phyloP scores from a whole-genome alignment of 768 basidiomycete species.

The Candolleomyces efflorescens region DNA sequence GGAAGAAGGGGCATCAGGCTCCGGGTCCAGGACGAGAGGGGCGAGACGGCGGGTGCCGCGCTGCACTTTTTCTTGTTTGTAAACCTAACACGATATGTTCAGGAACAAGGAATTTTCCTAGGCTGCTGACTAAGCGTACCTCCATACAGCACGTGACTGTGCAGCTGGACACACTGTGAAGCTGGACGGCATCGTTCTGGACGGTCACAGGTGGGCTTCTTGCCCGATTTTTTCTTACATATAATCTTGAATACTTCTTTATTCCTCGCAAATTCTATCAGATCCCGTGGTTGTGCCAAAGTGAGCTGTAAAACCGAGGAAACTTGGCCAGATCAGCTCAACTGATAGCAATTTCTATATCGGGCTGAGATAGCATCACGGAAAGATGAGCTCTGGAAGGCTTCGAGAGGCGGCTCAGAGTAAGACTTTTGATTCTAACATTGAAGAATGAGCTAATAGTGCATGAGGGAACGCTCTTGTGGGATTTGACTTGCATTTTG shows the following conservation, averaged over 20 bases:
- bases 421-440: too few species aligned
- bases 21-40: constrained; percentile 29
- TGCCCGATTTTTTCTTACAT: not conserved
- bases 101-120: constrained; percentile 21
- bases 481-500: too few species aligned
- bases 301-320: too few species aligned
- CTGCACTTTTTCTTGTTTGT: constrained; percentile 70
- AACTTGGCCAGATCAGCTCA: too few species aligned
- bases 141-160: constrained; percentile 50
- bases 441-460: too few species aligned
- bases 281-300: too few species aligned
- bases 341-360: too few species aligned
- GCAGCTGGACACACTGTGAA: not conserved
- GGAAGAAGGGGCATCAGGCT: constrained; percentile 28
- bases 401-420: too few species aligned
- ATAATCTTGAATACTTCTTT: not conserved
- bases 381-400: too few species aligned
- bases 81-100: constrained; percentile 38
- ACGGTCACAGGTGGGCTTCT: not conserved
- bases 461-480: too few species aligned
- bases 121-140: constrained; percentile 48
- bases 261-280: not conserved
- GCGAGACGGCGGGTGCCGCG: constrained; percentile 36
- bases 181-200: not conserved
- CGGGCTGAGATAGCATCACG: too few species aligned